These are phyloP conservation scores for Stagonosporopsis rhizophila DNA, from an alignment of 2,329 filamentous ascomycete genomes.

Conservation along the genomic window DNA sequence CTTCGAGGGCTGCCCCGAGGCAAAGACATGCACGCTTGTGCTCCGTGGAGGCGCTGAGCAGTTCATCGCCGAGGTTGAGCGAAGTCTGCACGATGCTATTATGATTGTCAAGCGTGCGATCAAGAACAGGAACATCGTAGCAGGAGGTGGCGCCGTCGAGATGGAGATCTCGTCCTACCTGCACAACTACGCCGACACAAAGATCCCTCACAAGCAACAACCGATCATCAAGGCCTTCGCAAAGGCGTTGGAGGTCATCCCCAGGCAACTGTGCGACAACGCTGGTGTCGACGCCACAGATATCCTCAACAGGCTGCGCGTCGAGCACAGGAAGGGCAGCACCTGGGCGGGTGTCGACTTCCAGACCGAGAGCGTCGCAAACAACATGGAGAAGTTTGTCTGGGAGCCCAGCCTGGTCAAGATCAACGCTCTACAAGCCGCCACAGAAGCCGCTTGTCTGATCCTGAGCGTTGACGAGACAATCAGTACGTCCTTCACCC, in stretches of 20 bases:
- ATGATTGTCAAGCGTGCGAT: slow-evolving; percentile 99
- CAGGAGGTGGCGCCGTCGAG: slow-evolving; percentile 91
- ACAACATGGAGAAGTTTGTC: slow-evolving; percentile 95
- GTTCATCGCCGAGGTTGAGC: slow-evolving; percentile 98
- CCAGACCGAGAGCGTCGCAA: slow-evolving; percentile 84
- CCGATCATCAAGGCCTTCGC: slow-evolving; percentile 97
- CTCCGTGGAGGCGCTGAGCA: slow-evolving; percentile 96
- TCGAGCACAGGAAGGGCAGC: slow-evolving; percentile 93
- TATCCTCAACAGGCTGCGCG: slow-evolving; percentile 93
- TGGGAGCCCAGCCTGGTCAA: slow-evolving; percentile 98
- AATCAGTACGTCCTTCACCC: slow-evolving; percentile 68
- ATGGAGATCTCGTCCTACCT: slow-evolving; percentile 97
- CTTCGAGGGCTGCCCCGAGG: slow-evolving; percentile 93
- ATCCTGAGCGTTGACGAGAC: slow-evolving; percentile 98
- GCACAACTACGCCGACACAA: slow-evolving; percentile 89
- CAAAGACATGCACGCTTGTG: slow-evolving; percentile 95
- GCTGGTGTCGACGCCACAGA: slow-evolving; percentile 98
- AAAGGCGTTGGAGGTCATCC: slow-evolving; percentile 95
- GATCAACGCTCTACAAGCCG: slow-evolving; percentile 95
- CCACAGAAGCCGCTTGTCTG: slow-evolving; percentile 92
- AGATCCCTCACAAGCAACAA: slow-evolving; percentile 94
- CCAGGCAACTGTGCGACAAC: slow-evolving; percentile 96
- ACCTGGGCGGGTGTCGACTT: slow-evolving; percentile 98
- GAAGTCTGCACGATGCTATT: slow-evolving; percentile 96
- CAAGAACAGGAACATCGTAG: slow-evolving; percentile 92